Evolutionary conservation across 2,329 filamentous ascomycete species (phyloP), one percentile per base, ranked within the genome.

Genomic region (Neurospora sp.): DNA sequence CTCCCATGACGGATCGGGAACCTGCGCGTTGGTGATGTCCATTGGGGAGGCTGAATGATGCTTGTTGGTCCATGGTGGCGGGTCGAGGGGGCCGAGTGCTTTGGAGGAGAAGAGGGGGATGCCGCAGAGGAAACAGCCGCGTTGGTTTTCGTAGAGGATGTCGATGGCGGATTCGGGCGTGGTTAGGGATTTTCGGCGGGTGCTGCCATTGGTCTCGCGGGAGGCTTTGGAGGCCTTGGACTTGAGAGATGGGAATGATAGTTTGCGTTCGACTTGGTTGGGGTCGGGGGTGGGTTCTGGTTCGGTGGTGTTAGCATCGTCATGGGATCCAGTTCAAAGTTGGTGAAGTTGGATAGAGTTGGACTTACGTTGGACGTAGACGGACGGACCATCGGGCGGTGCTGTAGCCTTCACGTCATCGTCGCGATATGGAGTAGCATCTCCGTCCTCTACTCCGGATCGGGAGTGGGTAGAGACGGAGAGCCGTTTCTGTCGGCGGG

Each of bases 1-100:
- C 78, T 93, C 89, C 96, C 96, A 99, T 72, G 90, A 93, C 6
- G 96, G 96, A 78, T 99, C 96, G 0, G 96, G 96, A 1, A 97
- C 88, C 79, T 97, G 94, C 0, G 95, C 93, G 71, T 93, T 97
- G 71, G 90, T 87, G 72, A 95, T 96, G 77, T 85, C 81, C 10
- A 87, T 90, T 11, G 87, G 86, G 68, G 87, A 89, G 11, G 86
- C 33, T 1, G 33, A 36, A 36, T 36, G 33, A 36, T 36, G 33
- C 33, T 36, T 36, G 33, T 93, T 97, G 67, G 94, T 93, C 96
- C 96, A 99, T 0, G 93, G 85, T 8, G 91, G 81, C 0, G 94
- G 93, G 77, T 99, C 96, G 67, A 97, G 87, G 72, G 92, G 91
- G 42, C 97, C 89, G 1, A 99, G 85, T 1, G 94, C 95, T 73